Percentiles rank a stretch among this genome's conserved stretches.
phyloP scores from a whole-genome alignment of 2,329 filamentous ascomycete species.

The Monosporascus ibericus region DNA sequence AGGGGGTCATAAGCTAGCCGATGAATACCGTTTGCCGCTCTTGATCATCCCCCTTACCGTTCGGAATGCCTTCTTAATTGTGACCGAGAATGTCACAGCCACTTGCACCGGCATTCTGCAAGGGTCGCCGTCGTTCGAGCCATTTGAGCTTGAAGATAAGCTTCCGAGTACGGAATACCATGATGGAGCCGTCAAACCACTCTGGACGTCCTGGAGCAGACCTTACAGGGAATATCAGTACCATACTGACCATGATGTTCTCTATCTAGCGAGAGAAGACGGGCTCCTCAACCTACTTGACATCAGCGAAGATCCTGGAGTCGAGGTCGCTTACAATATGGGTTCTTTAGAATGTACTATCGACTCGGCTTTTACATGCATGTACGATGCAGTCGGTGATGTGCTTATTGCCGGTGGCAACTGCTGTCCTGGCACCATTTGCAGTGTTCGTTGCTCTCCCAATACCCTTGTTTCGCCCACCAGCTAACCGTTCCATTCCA shows the following conservation, averaged over 20 bases:
- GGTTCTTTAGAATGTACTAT: constrained; percentile 68
- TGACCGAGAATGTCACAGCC: constrained; percentile 55
- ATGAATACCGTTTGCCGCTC: constrained; percentile 53
- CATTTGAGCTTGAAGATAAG: constrained; percentile 32
- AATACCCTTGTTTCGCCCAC: background rate
- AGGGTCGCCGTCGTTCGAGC: constrained; percentile 41
- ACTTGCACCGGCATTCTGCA: constrained; percentile 50
- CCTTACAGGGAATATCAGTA: constrained; percentile 62
- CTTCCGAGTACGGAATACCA: constrained; percentile 38
- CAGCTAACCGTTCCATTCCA: constrained; percentile 20
- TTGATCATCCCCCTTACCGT: constrained; percentile 68
- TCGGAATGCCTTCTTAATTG: constrained; percentile 62
- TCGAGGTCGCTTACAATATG: constrained; percentile 51
- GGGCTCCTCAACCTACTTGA: constrained; percentile 71
- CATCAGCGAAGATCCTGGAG: constrained; percentile 51
- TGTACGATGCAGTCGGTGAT: constrained; percentile 64
- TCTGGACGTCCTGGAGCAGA: constrained; percentile 83
- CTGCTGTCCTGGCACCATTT: constrained; percentile 70
- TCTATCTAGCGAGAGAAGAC: constrained; percentile 86
- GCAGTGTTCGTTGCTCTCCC: constrained; percentile 47
- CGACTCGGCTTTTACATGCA: constrained; percentile 73
- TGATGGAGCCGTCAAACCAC: constrained; percentile 42
- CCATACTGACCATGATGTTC: constrained; percentile 61
- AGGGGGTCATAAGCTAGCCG: constrained; percentile 43
- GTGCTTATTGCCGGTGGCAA: constrained; percentile 76